Percentiles rank a stretch among this genome's conserved stretches.
Evolutionary conservation across 2,329 filamentous ascomycete genomes (phyloP).

Genomic region (Orbilia javanica): DNA sequence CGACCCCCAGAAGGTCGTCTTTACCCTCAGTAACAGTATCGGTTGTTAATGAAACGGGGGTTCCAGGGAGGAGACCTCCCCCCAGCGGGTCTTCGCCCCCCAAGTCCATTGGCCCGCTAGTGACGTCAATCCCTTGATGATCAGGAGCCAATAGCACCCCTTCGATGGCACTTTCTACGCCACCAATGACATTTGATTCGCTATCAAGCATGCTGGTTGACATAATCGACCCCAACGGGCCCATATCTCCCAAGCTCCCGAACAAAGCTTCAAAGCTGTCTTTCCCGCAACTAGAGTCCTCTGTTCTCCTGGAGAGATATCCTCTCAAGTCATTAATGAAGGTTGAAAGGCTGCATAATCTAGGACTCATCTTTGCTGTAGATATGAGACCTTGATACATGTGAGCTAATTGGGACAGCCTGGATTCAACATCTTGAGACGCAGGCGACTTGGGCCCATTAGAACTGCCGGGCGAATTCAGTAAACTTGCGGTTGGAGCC

Average conservation of each 20-base stretch:
- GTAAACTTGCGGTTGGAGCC: not conserved
- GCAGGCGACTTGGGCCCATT: not conserved
- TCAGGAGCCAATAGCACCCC: slow-evolving; percentile 16
- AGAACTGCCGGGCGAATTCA: not conserved
- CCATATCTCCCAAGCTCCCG: slow-evolving; percentile 34
- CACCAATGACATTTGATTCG: not conserved
- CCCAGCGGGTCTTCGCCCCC: slow-evolving; percentile 1
- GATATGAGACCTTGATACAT: slow-evolving; percentile 37
- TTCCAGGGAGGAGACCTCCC: slow-evolving; percentile 25
- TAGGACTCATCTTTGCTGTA: slow-evolving; percentile 43
- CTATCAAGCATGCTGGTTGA: not conserved
- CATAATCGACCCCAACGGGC: not conserved
- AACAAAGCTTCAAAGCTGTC: slow-evolving; percentile 54
- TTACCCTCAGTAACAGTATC: not conserved
- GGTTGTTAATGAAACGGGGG: slow-evolving; percentile 10
- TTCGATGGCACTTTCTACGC: slow-evolving; percentile 1
- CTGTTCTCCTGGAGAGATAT: slow-evolving; percentile 21
- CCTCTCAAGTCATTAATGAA: slow-evolving; percentile 49
- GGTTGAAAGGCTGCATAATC: slow-evolving; percentile 43
- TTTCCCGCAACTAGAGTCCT: slow-evolving; percentile 36
- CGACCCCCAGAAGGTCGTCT: slow-evolving; percentile 14
- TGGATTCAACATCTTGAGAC: slow-evolving; percentile 28
- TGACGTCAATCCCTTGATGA: not conserved
- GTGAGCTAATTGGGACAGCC: slow-evolving; percentile 38
- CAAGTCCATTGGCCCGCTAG: not conserved